phyloP scores from a whole-genome alignment of 129 eudicot species.

The Calendula officinalis region DNA sequence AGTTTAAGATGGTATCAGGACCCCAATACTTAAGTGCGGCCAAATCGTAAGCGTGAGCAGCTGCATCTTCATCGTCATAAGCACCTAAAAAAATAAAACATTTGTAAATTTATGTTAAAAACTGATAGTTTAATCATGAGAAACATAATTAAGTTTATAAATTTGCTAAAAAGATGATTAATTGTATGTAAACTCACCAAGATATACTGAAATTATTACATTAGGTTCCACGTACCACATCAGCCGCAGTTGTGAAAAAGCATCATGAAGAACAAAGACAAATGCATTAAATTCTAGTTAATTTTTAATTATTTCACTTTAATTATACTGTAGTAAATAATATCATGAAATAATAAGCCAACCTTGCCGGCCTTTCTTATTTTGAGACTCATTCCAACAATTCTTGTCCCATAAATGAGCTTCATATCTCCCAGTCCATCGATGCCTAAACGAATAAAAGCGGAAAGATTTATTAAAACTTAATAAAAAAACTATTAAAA shows the following conservation, averaged over 20 bases:
- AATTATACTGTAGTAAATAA: background rate
- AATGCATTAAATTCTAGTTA: constrained; percentile 3
- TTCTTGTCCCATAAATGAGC: constrained; percentile 88
- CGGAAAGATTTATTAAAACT: background rate
- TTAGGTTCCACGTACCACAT: constrained; percentile 23
- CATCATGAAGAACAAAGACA: constrained; percentile 16
- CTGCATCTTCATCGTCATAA: constrained; percentile 85
- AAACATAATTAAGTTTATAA: background rate
- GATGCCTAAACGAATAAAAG: constrained; percentile 44
- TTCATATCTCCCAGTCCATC: constrained; percentile 90
- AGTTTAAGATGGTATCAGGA: constrained; percentile 70
- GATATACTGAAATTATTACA: constrained; percentile 73
- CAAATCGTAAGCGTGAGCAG: constrained; percentile 82
- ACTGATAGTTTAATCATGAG: background rate
- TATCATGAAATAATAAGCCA: background rate
- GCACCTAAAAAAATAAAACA: constrained; percentile 45
- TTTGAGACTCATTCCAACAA: constrained; percentile 87
- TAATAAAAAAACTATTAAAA: background rate
- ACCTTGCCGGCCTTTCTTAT: constrained; percentile 95
- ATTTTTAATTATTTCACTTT: background rate
- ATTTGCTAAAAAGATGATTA: background rate
- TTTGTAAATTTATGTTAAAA: background rate
- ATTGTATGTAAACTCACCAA: constrained; percentile 45
- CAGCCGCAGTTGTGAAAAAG: constrained; percentile 20
- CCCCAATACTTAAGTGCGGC: constrained; percentile 92